Conservation (phyloP, 108 stramenopile species). For the Nannochloropsis salina region DNA sequence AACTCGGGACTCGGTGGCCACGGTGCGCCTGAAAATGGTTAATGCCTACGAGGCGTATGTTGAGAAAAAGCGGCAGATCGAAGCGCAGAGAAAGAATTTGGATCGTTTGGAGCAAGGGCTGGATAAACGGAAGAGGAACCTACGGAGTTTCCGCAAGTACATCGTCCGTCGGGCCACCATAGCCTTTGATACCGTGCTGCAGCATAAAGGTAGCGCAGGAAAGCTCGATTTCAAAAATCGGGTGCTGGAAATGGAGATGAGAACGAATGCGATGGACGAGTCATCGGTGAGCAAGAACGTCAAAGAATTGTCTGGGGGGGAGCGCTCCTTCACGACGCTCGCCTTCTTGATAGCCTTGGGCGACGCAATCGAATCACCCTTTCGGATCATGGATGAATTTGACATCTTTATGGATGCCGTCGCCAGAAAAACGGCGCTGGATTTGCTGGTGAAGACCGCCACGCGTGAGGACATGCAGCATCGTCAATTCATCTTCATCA, state of each 20-base stretch:
- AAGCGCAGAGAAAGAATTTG: background rate
- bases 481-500: conserved; percentile 93
- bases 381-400: conserved; percentile 96
- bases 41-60: background rate
- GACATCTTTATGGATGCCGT: conserved; percentile 92
- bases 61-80: conserved; percentile 11
- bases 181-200: conserved; percentile 42
- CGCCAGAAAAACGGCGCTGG: conserved; percentile 72
- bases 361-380: conserved; percentile 81
- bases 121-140: conserved; percentile 23
- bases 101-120: background rate
- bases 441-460: conserved; percentile 59
- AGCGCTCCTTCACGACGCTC: conserved; percentile 71
- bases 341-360: conserved; percentile 85
- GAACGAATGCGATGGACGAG: conserved; percentile 36
- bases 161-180: background rate
- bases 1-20: background rate
- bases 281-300: conserved; percentile 32
- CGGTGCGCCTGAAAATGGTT: background rate
- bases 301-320: conserved; percentile 47
- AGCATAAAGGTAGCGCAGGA: conserved; percentile 46
- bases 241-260: conserved; percentile 36
- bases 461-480: conserved; percentile 36
- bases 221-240: conserved; percentile 38
- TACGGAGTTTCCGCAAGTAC: conserved; percentile 13